These are phyloP conservation scores for Setaria viridis DNA, from an alignment of 202 grass and related monocot genomes.

Conservation along the genomic window DNA sequence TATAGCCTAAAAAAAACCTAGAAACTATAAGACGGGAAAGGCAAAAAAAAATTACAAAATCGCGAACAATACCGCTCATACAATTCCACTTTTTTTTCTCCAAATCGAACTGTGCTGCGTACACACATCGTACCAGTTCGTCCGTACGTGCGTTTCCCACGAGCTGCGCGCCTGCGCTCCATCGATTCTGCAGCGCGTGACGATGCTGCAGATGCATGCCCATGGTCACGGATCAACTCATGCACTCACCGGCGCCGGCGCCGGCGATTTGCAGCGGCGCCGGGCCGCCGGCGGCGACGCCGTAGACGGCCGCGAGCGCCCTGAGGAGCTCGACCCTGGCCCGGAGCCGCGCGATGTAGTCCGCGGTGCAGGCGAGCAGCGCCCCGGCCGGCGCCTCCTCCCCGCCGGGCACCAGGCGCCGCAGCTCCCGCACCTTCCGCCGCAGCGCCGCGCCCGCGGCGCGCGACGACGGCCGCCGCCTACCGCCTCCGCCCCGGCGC, in stretches of 20 bases:
- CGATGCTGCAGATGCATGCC: not conserved
- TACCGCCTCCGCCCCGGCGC: not conserved
- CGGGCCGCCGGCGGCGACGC: not conserved
- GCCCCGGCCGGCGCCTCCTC: constrained; percentile 44
- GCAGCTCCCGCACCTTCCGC: constrained; percentile 81
- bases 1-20: not conserved
- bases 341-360: constrained; percentile 67
- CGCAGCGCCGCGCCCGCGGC: constrained; percentile 42
- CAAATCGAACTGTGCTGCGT: not conserved
- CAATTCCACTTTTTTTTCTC: not conserved
- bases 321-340: constrained; percentile 60
- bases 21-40: not conserved
- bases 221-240: not conserved
- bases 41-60: not conserved
- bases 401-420: constrained; percentile 64
- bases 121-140: not conserved
- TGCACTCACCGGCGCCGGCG: not conserved
- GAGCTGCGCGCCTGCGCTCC: not conserved
- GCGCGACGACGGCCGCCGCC: constrained; percentile 22
- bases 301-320: constrained; percentile 55
- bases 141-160: not conserved
- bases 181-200: not conserved
- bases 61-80: not conserved
- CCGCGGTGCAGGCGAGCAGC: constrained; percentile 59
- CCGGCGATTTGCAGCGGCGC: too few species aligned